phyloP scores from a whole-genome alignment of 768 basidiomycete species.

The Rhizopogon salebrosus region DNA sequence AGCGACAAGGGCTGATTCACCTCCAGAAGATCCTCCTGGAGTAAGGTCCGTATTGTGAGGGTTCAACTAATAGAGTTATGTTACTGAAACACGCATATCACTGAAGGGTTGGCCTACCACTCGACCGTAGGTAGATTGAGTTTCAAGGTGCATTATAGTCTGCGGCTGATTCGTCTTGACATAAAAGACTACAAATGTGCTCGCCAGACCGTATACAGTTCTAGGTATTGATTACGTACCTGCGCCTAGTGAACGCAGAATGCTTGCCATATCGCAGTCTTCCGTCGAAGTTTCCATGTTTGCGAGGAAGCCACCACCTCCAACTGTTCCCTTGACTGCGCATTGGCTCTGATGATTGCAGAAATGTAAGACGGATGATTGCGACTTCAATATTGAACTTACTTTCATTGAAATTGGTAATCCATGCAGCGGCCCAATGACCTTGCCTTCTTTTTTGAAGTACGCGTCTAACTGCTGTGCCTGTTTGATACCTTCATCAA shows the following conservation, averaged over 20 bases:
- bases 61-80: conserved; percentile 27
- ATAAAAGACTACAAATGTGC: conserved; percentile 30
- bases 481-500: conserved; percentile 34
- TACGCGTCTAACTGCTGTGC: conserved; percentile 39
- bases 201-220: conserved; percentile 3
- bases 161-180: conserved; percentile 40
- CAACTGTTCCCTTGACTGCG: conserved; percentile 34
- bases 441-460: conserved; percentile 30
- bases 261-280: conserved; percentile 25
- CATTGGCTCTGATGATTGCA: conserved; percentile 28
- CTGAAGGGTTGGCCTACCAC: conserved; percentile 16
- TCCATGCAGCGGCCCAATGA: conserved; percentile 40
- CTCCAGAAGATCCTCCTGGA: conserved; percentile 48
- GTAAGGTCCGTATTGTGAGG: conserved; percentile 40
- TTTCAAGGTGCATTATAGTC: conserved; percentile 35
- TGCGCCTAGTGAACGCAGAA: conserved; percentile 37
- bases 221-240: conserved; percentile 16
- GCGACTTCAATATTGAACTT: not conserved
- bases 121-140: conserved; percentile 28
- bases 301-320: conserved; percentile 29
- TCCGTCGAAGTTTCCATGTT: conserved; percentile 18
- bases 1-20: conserved; percentile 44
- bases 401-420: conserved; percentile 38
- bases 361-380: not conserved
- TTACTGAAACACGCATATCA: conserved; percentile 17